These are phyloP conservation scores for Backusella parvicylindrica DNA, from an alignment of 192 early-diverging fungal genomes.

Conservation along the genomic window DNA sequence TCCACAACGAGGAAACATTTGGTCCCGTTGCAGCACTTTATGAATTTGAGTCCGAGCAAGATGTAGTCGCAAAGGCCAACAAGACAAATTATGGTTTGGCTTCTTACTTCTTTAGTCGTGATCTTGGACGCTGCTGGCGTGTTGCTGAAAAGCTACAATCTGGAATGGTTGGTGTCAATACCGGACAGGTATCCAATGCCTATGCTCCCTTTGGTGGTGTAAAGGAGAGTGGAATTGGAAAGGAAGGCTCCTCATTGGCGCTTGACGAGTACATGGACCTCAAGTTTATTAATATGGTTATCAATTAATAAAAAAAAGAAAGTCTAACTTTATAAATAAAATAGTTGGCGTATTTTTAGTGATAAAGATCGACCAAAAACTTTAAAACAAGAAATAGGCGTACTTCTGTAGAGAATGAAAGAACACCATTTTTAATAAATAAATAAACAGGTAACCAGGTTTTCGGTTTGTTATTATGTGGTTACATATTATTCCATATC, in stretches of 20 bases:
- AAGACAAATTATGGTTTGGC: constrained; percentile 70
- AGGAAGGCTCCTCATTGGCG: constrained; percentile 59
- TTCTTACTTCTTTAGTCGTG: constrained; percentile 78
- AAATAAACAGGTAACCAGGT: too few species aligned
- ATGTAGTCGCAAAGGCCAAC: constrained; percentile 77
- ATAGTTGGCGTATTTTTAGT: background rate
- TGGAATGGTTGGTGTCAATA: constrained; percentile 92
- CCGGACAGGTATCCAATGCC: constrained; percentile 49
- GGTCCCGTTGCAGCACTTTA: constrained; percentile 83
- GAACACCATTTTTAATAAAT: background rate
- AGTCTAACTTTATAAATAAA: background rate
- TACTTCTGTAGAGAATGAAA: background rate
- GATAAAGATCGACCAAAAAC: background rate
- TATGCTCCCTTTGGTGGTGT: constrained; percentile 74
- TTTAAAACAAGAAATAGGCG: background rate
- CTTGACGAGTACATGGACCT: constrained; percentile 65
- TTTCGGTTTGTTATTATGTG: too few species aligned
- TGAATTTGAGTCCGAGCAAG: constrained; percentile 72
- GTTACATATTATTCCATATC: too few species aligned
- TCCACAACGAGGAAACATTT: constrained; percentile 84
- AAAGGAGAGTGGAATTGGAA: constrained; percentile 67
- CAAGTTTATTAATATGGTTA: constrained; percentile 61
- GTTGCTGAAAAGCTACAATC: constrained; percentile 78
- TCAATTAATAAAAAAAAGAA: background rate
- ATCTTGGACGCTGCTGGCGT: constrained; percentile 70